Evolutionary conservation across 768 basidiomycete species (phyloP).

Genomic region (Lyophyllum semitale): DNA sequence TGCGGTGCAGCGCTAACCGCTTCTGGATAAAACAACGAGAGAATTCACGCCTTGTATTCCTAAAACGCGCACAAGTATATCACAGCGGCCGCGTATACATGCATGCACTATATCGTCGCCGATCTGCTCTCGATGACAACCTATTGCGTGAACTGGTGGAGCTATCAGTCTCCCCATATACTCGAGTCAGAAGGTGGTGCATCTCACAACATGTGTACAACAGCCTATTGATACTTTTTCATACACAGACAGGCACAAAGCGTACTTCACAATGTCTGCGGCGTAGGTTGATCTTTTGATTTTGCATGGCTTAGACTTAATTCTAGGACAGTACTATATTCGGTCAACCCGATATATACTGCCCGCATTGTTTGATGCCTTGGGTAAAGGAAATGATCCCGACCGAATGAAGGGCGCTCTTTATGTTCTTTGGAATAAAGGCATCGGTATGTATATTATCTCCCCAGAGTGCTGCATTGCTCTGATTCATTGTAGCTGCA

Average conservation of each 20-base stretch:
- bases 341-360: slow-evolving; percentile 70
- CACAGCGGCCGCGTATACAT: slow-evolving; percentile 77
- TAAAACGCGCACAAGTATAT: slow-evolving; percentile 80
- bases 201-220: not conserved
- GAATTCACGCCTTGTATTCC: slow-evolving; percentile 71
- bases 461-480: slow-evolving; percentile 1
- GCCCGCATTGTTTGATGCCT: slow-evolving; percentile 59
- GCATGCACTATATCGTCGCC: slow-evolving; percentile 72
- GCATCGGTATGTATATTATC: slow-evolving; percentile 47
- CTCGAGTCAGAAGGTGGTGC: slow-evolving; percentile 69
- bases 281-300: slow-evolving; percentile 44
- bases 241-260: slow-evolving; percentile 67
- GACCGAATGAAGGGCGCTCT: slow-evolving; percentile 96
- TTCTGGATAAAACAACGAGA: slow-evolving; percentile 72
- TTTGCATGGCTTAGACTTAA: slow-evolving; percentile 5
- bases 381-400: slow-evolving; percentile 77
- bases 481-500: slow-evolving; percentile 42
- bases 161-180: slow-evolving; percentile 79
- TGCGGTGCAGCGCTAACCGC: slow-evolving; percentile 53
- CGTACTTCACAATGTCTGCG: slow-evolving; percentile 62
- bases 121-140: slow-evolving; percentile 73
- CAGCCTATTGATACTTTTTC: slow-evolving; percentile 1
- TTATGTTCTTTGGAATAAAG: slow-evolving; percentile 77
- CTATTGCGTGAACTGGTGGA: slow-evolving; percentile 70
- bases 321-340: slow-evolving; percentile 57